Evolutionary conservation across 1,284 basidiomycete genomes (phyloP), one percentile per base, ranked within the genome.

Genomic region (Ganoderma resinaceum): DNA sequence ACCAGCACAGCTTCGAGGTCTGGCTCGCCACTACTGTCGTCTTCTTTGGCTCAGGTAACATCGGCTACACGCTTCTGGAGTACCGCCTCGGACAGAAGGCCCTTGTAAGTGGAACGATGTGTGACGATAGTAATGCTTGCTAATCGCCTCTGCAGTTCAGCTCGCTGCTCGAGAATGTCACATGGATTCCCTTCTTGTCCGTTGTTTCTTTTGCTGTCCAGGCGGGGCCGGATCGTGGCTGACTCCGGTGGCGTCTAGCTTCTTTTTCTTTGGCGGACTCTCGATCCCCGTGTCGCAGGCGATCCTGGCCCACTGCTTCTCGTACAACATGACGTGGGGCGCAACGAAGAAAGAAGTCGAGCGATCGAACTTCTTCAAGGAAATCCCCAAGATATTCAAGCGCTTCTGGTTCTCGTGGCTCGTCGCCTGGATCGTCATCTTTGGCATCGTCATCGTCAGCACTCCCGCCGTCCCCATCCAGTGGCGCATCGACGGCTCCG

Each of bases 331-430:
- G 82, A 82, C 82, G 23, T 87, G 85, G 85, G 79, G 78, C 37
- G 82, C 82, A 62, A 84, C 82, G 33, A 79, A 77, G 73, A 86
- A 86, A 76, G 84, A 85, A 64, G 85, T 86, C 69, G 82, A 86
- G 73, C 80, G 82, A 63, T 85, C 84, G 66, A 88, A 88, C 75
- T 89, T 89, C 80, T 89, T 88, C 82, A 81, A 84, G 75, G 87
- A 89, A 77, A 80, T 88, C 18, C 87, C 87, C 8, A 80, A 83
- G 70, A 88, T 88, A 70, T 76, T 82, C 75, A 85, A 84, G 74
- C 78, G 78, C 33, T 87, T 86, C 82, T 86, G 84, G 79, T 80
- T 83, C 74, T 76, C 82, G 66, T 76, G 87, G 57, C 66, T 81
- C n/a, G 72, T 85, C n/a, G 83, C 82, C 59, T 68, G 78, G 63